Evolutionary conservation across 306 rosid species (phyloP).

Genomic region (Coriaria nepalensis): DNA sequence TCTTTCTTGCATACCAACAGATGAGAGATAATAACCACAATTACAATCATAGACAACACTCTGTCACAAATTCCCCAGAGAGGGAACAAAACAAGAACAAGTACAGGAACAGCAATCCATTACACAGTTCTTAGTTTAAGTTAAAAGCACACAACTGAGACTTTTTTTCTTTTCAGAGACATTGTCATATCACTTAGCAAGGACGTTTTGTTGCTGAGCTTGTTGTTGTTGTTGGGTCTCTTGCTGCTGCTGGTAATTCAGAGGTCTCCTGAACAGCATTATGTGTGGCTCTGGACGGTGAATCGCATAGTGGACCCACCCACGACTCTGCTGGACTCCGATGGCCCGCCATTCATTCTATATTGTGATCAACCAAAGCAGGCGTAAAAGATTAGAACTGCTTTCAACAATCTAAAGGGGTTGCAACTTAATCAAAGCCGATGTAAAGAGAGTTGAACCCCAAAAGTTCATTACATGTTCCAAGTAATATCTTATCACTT

Average conservation of each 20-base stretch:
- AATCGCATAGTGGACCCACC: slow-evolving; percentile 93
- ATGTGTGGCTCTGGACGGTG: slow-evolving; percentile 96
- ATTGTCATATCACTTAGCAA: slow-evolving; percentile 29
- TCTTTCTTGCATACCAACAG: too few species aligned
- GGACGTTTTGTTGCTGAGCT: slow-evolving; percentile 39
- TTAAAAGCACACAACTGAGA: neutral
- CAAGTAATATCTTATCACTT: neutral
- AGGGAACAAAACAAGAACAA: neutral
- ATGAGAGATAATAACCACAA: too few species aligned
- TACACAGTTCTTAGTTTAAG: too few species aligned
- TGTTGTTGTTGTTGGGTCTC: slow-evolving; percentile 29
- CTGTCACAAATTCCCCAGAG: neutral
- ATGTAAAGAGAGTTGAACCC: too few species aligned
- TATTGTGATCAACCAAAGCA: neutral
- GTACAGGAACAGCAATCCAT: too few species aligned
- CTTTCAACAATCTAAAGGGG: too few species aligned
- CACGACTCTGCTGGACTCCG: slow-evolving; percentile 97
- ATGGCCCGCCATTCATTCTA: slow-evolving; percentile 92
- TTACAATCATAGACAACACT: too few species aligned
- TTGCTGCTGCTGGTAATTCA: slow-evolving; percentile 79
- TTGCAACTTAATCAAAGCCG: too few species aligned
- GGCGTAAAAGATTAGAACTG: neutral
- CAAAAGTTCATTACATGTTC: too few species aligned
- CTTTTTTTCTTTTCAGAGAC: neutral
- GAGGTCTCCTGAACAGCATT: slow-evolving; percentile 95